These are phyloP conservation scores for Scutellaria baicalensis DNA, from an alignment of 257 asterid species.

Conservation along the genomic window DNA sequence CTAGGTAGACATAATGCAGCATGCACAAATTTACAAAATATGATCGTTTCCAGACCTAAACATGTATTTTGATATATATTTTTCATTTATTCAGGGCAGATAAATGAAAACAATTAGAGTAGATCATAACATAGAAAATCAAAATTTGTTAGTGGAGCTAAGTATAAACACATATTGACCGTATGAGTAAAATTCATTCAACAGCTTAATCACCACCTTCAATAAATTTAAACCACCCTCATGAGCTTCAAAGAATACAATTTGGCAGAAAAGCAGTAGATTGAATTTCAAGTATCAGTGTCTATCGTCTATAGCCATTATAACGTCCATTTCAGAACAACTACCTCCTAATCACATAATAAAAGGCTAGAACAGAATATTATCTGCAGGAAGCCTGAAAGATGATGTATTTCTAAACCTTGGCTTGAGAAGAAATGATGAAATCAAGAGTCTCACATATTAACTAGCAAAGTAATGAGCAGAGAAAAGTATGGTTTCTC, in stretches of 20 bases:
- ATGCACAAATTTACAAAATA: background rate
- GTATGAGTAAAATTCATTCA: background rate
- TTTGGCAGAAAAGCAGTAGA: background rate
- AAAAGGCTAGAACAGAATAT: background rate
- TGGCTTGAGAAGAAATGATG: background rate
- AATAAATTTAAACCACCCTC: background rate
- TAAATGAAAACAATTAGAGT: background rate
- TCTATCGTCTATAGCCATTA: background rate
- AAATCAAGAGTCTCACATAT: background rate
- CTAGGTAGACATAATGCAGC: background rate
- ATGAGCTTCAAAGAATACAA: background rate
- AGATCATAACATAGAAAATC: background rate
- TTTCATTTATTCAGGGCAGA: background rate
- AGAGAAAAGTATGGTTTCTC: background rate
- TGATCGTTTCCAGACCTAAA: background rate
- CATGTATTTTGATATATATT: background rate
- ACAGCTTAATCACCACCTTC: background rate
- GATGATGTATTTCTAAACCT: background rate
- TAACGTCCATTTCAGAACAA: background rate
- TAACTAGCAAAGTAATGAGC: background rate
- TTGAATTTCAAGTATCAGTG: background rate
- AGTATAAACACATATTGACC: background rate
- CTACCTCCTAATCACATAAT: background rate
- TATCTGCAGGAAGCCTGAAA: background rate
- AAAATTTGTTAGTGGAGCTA: background rate